phyloP scores from a whole-genome alignment of 176 grass and related monocot species.

The Triticum turgidum region DNA sequence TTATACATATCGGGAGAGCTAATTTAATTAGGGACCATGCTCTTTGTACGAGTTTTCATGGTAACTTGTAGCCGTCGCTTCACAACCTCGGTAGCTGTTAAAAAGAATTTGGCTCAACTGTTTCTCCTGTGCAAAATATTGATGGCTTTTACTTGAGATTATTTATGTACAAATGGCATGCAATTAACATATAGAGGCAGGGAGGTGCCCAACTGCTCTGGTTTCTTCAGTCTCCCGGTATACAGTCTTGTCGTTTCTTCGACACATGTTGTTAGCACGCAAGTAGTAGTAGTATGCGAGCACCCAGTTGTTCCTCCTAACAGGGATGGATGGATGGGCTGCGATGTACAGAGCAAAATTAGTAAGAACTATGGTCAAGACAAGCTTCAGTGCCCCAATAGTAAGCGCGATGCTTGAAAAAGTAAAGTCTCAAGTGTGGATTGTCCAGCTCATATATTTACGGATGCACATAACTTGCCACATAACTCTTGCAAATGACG shows the following conservation, averaged over 20 bases:
- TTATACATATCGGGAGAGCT: too few relatives aligned
- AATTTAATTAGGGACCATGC: neutral
- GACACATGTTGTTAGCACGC: constrained; percentile 33
- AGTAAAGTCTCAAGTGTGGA: neutral
- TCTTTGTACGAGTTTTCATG: constrained; percentile 4
- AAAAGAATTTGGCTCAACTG: constrained; percentile 18
- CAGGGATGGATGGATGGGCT: constrained; percentile 19
- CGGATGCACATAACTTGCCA: neutral
- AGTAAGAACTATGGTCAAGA: neutral
- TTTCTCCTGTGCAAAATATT: constrained; percentile 62
- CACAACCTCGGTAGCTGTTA: constrained; percentile 31
- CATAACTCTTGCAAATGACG: neutral
- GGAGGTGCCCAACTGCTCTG: constrained; percentile 39
- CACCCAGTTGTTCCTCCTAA: neutral
- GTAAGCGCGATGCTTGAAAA: neutral
- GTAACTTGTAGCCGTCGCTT: constrained; percentile 36
- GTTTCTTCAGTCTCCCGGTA: constrained; percentile 44
- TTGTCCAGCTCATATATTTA: neutral
- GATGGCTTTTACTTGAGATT: constrained; percentile 32
- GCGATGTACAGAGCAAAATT: constrained; percentile 17
- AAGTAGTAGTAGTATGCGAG: constrained; percentile 5
- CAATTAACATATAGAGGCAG: constrained; percentile 33
- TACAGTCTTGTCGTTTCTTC: constrained; percentile 48
- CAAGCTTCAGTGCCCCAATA: neutral
- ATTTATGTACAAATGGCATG: constrained; percentile 65